Conservation (phyloP, 805 yeast genomes). For the Cyberlindnera saturnus region DNA sequence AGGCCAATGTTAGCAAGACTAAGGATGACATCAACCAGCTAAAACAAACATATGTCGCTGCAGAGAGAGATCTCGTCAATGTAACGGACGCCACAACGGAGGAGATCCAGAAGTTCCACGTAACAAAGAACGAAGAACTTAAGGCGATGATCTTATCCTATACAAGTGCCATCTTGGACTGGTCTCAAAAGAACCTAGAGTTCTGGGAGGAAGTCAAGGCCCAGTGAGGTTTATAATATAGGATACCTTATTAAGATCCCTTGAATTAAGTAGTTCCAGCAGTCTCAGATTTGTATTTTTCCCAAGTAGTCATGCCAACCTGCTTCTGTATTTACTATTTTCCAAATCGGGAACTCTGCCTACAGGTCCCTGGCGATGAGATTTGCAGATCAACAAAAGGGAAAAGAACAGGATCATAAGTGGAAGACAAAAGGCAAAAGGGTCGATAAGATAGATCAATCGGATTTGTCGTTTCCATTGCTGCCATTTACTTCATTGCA, state of each 20-base stretch:
- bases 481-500: background rate
- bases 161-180: constrained; percentile 48
- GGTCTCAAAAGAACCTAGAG: constrained; percentile 65
- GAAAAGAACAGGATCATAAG: too few relatives aligned
- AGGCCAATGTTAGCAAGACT: constrained; percentile 40
- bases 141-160: constrained; percentile 47
- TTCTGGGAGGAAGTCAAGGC: constrained; percentile 58
- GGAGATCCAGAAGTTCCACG: constrained; percentile 41
- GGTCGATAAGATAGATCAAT: too few relatives aligned
- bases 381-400: too few relatives aligned
- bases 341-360: constrained; percentile 11
- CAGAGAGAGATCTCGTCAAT: constrained; percentile 45
- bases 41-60: constrained; percentile 44
- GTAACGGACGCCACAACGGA: constrained; percentile 38
- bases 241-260: background rate
- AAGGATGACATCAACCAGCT: constrained; percentile 40
- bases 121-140: constrained; percentile 44
- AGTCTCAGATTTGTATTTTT: background rate
- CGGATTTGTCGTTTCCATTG: background rate
- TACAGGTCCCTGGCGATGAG: too few relatives aligned
- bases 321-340: constrained; percentile 14
- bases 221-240: background rate
- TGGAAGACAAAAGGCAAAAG: too few relatives aligned
- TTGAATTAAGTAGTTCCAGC: too few relatives aligned
- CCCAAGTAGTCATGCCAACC: background rate